Evolutionary conservation across 2,329 filamentous ascomycete species (phyloP).

Genomic region (Celoporthe dispersa): DNA sequence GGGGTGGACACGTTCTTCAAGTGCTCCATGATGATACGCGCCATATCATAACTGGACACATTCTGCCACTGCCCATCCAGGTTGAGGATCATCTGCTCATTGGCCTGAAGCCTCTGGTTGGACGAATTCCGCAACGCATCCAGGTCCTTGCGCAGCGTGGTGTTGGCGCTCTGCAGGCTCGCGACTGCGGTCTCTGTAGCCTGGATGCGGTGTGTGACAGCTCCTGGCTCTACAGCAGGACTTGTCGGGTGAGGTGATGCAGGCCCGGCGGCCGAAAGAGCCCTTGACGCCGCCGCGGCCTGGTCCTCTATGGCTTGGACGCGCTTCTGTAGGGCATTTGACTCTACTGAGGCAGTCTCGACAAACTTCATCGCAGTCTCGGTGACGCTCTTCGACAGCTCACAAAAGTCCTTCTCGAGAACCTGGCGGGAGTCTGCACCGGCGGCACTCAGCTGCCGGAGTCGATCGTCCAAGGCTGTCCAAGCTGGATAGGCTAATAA

Average conservation of each 20-base stretch:
- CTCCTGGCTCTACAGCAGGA: slow-evolving; percentile 2
- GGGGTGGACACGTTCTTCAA: slow-evolving; percentile 17
- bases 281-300: background rate
- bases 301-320: background rate
- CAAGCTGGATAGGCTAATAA: slow-evolving; percentile 15
- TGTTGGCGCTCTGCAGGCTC: background rate
- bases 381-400: too few species aligned
- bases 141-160: background rate
- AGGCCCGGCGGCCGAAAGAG: background rate
- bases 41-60: slow-evolving; percentile 20
- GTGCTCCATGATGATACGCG: slow-evolving; percentile 23
- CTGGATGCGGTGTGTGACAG: background rate
- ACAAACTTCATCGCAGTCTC: too few species aligned
- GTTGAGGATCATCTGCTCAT: slow-evolving; percentile 22
- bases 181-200: slow-evolving; percentile 6
- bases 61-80: slow-evolving; percentile 27
- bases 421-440: background rate
- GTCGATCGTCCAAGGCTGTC: slow-evolving; percentile 8
- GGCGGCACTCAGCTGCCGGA: background rate
- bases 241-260: background rate
- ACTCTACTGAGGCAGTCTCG: slow-evolving; percentile 4
- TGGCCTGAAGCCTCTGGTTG: background rate
- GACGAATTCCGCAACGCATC: background rate
- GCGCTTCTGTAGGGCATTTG: slow-evolving; percentile 1
- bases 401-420: background rate